Percentiles rank a stretch among this genome's conserved stretches.
These are phyloP conservation scores for Oryza coarctata DNA, from an alignment of 176 grass and related monocot species.

Conservation along the genomic window DNA sequence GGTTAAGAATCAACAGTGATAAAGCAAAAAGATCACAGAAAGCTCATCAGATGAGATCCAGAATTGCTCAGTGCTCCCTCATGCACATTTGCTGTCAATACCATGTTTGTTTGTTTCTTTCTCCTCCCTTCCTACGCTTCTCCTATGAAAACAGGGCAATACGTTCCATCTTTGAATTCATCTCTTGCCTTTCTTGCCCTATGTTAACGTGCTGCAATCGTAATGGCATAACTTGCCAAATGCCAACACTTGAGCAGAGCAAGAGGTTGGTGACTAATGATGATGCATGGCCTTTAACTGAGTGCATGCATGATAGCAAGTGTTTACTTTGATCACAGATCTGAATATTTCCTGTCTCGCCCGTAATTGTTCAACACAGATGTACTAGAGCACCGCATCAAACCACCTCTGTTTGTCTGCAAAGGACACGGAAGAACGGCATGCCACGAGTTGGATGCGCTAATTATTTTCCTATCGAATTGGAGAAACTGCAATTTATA, in stretches of 20 bases:
- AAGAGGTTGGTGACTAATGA: not conserved
- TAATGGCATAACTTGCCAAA: not conserved
- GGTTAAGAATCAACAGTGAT: not conserved
- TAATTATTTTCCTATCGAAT: too few relatives aligned
- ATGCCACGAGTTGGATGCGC: too few relatives aligned
- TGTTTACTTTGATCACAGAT: not conserved
- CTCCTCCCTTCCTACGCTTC: not conserved
- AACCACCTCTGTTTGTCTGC: not conserved
- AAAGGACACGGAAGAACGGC: not conserved
- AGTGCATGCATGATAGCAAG: not conserved
- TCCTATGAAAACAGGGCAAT: not conserved
- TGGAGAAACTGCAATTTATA: not conserved
- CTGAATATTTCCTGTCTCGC: not conserved
- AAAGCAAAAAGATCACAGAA: not conserved
- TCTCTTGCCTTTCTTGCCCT: not conserved
- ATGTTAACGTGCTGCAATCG: not conserved
- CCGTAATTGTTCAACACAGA: not conserved
- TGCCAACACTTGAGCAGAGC: not conserved
- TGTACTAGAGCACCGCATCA: not conserved
- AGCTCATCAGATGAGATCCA: not conserved
- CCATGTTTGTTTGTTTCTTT: not conserved
- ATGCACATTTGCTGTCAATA: not conserved
- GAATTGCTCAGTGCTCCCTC: not conserved
- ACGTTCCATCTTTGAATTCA: not conserved
- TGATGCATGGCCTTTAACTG: not conserved